Evolutionary conservation across 2,329 filamentous ascomycete genomes (phyloP), one percentile per base, ranked within the genome.

Genomic region (Ophiostoma tasmaniense): DNA sequence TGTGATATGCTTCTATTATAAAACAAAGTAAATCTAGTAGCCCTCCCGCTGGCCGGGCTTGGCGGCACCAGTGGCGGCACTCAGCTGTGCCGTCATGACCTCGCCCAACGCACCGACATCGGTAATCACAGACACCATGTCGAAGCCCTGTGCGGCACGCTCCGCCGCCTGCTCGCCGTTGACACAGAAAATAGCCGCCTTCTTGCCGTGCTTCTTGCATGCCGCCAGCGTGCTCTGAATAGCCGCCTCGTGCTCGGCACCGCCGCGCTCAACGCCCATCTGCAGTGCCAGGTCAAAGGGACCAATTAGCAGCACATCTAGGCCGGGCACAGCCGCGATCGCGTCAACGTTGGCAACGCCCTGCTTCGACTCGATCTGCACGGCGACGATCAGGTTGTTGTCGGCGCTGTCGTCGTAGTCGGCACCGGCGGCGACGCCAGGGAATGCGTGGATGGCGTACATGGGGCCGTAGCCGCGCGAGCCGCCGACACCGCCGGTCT

Each of bases 261-360:
- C 69, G 69, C 71, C 71, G 45, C 71, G 71, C 61, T 62, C 69
- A 52, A 73, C 72, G 61, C 77, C 76, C 72, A 79, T 76, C 71
- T 79, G 77, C 74, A 79, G 79, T 5, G 78, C 76, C 11, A 80
- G 73, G 68, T 75, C 74, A 69, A 75, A 74, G 69, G 74, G 74
- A 4, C 74, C 79, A 67, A 80, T 79, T 50, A 80, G 77, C 42
- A 80, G 73, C 14, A 77, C 74, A 72, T 81, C 80, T 14, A 81
- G 72, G 6, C 80, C 80, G 22, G 77, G 75, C 3, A 80, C 78
- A 3, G 74, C 75, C 1, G 79, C 79, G 70, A 81, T 81, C 67
- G 78, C 77, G 73, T 81, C 80, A 8, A 81, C 79, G 69, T 79
- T 80, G 62, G 79, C 79, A 7, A 81, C 75, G 2, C 77, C 79